These are phyloP conservation scores for Primulina eburnea DNA, from an alignment of 257 asterid genomes.

Conservation along the genomic window DNA sequence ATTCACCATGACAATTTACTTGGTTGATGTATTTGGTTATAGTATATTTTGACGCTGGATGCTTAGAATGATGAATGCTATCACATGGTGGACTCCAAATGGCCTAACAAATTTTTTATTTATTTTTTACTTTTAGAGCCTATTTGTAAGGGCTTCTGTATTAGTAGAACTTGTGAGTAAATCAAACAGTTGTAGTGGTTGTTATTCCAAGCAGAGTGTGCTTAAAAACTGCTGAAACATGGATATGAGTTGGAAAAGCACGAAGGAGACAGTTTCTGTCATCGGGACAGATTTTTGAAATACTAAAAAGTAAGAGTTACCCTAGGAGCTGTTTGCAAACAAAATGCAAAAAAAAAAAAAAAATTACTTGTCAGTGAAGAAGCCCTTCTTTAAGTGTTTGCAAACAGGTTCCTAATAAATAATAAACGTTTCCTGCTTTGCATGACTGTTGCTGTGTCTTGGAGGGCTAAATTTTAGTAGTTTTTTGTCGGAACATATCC, in stretches of 20 bases:
- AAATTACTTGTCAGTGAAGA: too few species aligned
- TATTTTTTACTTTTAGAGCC: slow-evolving; percentile 13
- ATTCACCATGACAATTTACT: background rate
- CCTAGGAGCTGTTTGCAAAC: background rate
- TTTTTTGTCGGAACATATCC: background rate
- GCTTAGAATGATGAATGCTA: slow-evolving; percentile 4
- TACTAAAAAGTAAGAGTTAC: background rate
- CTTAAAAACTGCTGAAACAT: background rate
- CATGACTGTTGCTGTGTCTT: background rate
- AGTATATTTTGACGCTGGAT: slow-evolving; percentile 14
- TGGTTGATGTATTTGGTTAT: slow-evolving; percentile 2
- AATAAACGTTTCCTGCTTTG: slow-evolving; percentile 4
- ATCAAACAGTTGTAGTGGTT: background rate
- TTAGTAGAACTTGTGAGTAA: background rate
- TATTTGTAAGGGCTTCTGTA: background rate
- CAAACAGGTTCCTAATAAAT: background rate
- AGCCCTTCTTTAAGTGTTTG: background rate
- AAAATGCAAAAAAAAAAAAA: background rate
- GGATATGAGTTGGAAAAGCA: background rate
- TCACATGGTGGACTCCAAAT: slow-evolving; percentile 18
- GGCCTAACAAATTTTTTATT: background rate
- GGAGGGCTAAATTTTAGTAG: background rate
- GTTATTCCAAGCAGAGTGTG: background rate
- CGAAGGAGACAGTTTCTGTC: background rate
- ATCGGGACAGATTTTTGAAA: too few species aligned